Evolutionary conservation across 2,329 filamentous ascomycete species (phyloP), one percentile per base, ranked within the genome.

Genomic region (Botrytis paeoniae): DNA sequence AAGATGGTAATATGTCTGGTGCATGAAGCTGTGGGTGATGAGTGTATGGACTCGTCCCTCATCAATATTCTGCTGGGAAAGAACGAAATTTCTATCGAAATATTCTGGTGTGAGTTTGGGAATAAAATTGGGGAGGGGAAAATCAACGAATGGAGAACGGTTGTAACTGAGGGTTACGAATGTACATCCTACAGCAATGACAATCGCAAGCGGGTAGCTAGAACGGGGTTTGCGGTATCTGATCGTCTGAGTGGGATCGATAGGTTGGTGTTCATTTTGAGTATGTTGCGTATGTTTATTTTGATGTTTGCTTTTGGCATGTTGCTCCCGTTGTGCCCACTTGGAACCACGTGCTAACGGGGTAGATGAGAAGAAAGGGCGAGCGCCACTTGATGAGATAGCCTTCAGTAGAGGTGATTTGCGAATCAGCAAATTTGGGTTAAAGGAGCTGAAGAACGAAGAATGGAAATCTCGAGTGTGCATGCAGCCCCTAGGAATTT

Each of bases 131-230:
- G 65, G 65, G 1, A 69, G 65, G 39, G 65, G 35, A 43, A 57
- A 32, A 4, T 59, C 48, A 7, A 39, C 25, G 45, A 54, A 68
- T 29, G 45, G 65, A n/a, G 65, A 69, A 43, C 65, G 65, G n/a
- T 69, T 69, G n/a, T 57, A 69, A 37, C 65, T 69, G 51, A 69
- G 37, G 18, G 65, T 69, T 29, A 69, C 29, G n/a, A 57, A 69
- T 43, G 65, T 69, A 43, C 65, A 69, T 10, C 65, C 65, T 32
- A 43, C 48, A 16, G 48, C 65, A n/a, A 69, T 57, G 10, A 43
- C 18, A n/a, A 69, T 51, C 4, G 65, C 65, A n/a, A 69, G 48
- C 22, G 65, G 65, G 65, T 69, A 69, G 65, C 65, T 69, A 32
- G 65, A 69, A 4, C 65, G 37, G 43, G 63, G 63, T 22, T 6